Base-by-base conservation (phyloP, 768 basidiomycete genomes). In the Boletus rubescentipes region DNA sequence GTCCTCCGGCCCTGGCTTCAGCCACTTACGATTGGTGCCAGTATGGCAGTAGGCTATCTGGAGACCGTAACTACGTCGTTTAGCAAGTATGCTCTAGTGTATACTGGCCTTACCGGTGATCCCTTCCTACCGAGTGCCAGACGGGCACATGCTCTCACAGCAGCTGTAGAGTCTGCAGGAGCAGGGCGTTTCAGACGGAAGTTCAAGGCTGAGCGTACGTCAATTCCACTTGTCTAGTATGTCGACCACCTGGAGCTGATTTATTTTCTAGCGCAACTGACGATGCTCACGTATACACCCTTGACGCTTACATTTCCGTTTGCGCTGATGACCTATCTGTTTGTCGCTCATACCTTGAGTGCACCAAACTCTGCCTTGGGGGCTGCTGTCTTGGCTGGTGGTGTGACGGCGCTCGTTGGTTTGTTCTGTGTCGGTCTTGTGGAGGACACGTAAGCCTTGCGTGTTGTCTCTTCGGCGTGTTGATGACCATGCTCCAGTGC, bases 391-490 rank as follows among this genome's bases (percentile, higher is more conserved):
- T 74, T 95, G 4, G 88, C 87, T 21, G 93, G 87, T 4, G 84
- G 82, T 10, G 83, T 91, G 16, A 91, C 91, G 0, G 89, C 87
- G 6, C 74, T 94, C 20, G 90, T 93, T 31, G 87, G 91, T 1
- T 65, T 89, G 67, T 93, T 93, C 61, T 92, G 89, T 58, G 83
- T 91, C 8, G 90, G 90, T 5, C 75, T 93, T 5, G 82, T 94
- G 36, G 82, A 83, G 57, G 93, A 96, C 70, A 79, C 79, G 83
- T 85, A 61, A 72, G 84, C 72, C 9, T 15, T 37, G 23, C 12
- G 1, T 32, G 21, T n/a, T 37, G 3, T 20, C 34, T 41, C 32
- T 54, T 10, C 9, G 10, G 39, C 21, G 20, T 48, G 38, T 51
- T 23, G 9, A 18, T 47, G 38, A 56, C 38, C 23, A 40, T 44